phyloP scores from a whole-genome alignment of 1,284 basidiomycete genomes.

The Cystodermella granulosa region DNA sequence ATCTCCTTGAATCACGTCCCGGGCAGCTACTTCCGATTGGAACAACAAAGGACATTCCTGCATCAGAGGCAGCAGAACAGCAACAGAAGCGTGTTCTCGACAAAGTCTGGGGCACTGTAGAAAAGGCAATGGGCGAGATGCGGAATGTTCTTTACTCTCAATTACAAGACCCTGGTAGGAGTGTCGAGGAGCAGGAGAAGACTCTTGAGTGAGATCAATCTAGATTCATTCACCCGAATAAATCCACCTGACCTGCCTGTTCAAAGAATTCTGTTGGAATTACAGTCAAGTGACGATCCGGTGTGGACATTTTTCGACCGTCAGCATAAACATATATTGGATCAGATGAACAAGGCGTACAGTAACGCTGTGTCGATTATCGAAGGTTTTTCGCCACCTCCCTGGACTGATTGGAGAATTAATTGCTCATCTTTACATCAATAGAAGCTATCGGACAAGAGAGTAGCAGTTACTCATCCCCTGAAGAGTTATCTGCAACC shows the following conservation, averaged over 20 bases:
- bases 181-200: slow-evolving; percentile 93
- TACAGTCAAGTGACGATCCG: slow-evolving; percentile 80
- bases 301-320: slow-evolving; percentile 93
- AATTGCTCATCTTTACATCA: slow-evolving; percentile 11
- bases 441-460: slow-evolving; percentile 46
- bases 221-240: slow-evolving; percentile 2
- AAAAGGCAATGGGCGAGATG: slow-evolving; percentile 94
- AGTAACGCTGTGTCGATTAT: slow-evolving; percentile 52
- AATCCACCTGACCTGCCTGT: not conserved
- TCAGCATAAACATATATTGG: slow-evolving; percentile 82
- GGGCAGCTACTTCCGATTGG: slow-evolving; percentile 73
- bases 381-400: slow-evolving; percentile 44
- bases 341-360: slow-evolving; percentile 70
- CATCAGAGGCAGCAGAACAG: slow-evolving; percentile 52
- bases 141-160: slow-evolving; percentile 69
- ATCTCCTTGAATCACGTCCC: slow-evolving; percentile 81
- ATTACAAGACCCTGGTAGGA: slow-evolving; percentile 72
- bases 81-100: slow-evolving; percentile 91
- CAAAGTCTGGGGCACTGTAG: slow-evolving; percentile 94
- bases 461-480: slow-evolving; percentile 31
- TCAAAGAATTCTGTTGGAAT: slow-evolving; percentile 74
- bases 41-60: slow-evolving; percentile 50
- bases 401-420: slow-evolving; percentile 1
- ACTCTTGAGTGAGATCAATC: slow-evolving; percentile 77
- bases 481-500: slow-evolving; percentile 40